Evolutionary conservation across 495 filamentous ascomycete genomes (phyloP).

Genomic region (Trypethelium eluteriae): DNA sequence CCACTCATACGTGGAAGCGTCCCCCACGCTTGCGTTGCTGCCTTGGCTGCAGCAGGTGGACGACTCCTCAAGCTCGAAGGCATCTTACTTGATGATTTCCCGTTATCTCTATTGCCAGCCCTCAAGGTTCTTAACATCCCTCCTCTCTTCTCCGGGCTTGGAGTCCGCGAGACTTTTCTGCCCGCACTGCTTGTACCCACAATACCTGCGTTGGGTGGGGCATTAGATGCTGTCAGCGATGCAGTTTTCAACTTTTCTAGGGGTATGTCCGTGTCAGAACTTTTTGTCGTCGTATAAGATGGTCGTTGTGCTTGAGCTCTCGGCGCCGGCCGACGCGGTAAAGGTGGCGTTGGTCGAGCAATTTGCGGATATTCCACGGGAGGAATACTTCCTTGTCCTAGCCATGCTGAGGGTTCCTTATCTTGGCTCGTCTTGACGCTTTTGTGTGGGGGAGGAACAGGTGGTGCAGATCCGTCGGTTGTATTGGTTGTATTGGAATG

Average conservation of each 20-base stretch:
- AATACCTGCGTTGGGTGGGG: constrained; percentile 19
- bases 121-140: constrained; percentile 80
- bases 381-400: constrained; percentile 70
- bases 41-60: constrained; percentile 61
- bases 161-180: constrained; percentile 53
- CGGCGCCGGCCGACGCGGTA: constrained; percentile 47
- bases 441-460: neutral
- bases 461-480: constrained; percentile 7
- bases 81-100: constrained; percentile 41
- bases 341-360: constrained; percentile 55
- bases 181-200: constrained; percentile 28
- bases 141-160: constrained; percentile 74
- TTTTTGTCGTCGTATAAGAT: constrained; percentile 42
- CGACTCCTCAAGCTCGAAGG: constrained; percentile 24
- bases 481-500: constrained; percentile 15
- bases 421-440: neutral
- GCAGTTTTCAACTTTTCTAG: constrained; percentile 14
- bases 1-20: constrained; percentile 12
- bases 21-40: constrained; percentile 77
- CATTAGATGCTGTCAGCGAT: constrained; percentile 13
- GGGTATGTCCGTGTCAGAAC: constrained; percentile 40
- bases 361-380: constrained; percentile 70
- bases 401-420: constrained; percentile 20
- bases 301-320: constrained; percentile 26
- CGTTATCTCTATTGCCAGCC: constrained; percentile 51